Percentiles rank a stretch among this genome's conserved stretches.
phyloP scores from a whole-genome alignment of 1,284 basidiomycete genomes.

The Neolentinus lepideus region DNA sequence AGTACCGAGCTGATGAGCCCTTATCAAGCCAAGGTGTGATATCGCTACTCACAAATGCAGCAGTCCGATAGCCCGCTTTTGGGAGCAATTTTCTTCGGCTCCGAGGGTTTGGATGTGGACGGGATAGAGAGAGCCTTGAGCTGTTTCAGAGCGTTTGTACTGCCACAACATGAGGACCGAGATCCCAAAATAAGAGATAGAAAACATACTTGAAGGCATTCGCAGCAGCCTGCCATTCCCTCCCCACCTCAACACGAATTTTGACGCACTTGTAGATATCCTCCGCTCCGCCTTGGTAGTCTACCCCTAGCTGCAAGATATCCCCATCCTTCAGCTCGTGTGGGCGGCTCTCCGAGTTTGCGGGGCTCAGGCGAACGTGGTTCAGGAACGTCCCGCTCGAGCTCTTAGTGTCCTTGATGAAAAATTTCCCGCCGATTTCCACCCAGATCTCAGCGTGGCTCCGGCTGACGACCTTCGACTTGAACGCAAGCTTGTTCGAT shows the following conservation, averaged over 20 bases:
- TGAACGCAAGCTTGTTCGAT: conserved; percentile 88
- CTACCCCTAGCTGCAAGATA: conserved; percentile 92
- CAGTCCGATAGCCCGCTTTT: conserved; percentile 77
- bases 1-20: conserved; percentile 3
- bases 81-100: conserved; percentile 26
- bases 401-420: conserved; percentile 86
- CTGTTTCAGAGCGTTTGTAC: conserved; percentile 77
- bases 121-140: conserved; percentile 64
- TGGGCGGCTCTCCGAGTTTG: conserved; percentile 76
- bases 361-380: conserved; percentile 83
- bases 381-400: conserved; percentile 95
- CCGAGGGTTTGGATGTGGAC: conserved; percentile 13
- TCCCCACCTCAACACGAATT: conserved; percentile 87
- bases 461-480: conserved; percentile 92
- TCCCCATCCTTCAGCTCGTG: conserved; percentile 90
- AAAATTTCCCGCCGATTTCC: conserved; percentile 62
- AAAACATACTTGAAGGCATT: conserved; percentile 92
- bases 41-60: conserved; percentile 73
- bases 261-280: conserved; percentile 98
- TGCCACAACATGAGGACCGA: conserved; percentile 15
- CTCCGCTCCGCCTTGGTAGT: conserved; percentile 96
- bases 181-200: conserved; percentile 4
- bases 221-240: conserved; percentile 84
- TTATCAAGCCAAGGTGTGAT: neutral
- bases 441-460: conserved; percentile 96